Conservation (phyloP, 2,329 filamentous ascomycete genomes). For the Zymoseptoria tritici region DNA sequence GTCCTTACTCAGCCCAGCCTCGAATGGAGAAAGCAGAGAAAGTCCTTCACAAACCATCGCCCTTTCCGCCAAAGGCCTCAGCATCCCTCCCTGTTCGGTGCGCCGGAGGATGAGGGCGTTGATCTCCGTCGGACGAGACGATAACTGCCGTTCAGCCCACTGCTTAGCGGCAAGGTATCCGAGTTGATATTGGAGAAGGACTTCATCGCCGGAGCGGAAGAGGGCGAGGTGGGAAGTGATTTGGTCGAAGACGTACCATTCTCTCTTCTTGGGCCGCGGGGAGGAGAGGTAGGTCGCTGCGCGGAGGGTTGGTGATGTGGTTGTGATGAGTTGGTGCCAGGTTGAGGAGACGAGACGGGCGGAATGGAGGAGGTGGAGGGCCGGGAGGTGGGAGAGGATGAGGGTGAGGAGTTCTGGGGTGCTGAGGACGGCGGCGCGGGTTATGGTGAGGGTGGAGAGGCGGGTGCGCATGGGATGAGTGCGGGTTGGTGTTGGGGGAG, state of each 20-base stretch:
- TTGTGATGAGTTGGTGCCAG: conserved; percentile 7
- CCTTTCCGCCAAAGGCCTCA: neutral
- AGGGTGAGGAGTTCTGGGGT: conserved; percentile 16
- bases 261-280: neutral
- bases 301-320: neutral
- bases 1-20: neutral
- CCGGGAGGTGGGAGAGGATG: conserved; percentile 9
- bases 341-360: conserved; percentile 18
- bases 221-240: neutral
- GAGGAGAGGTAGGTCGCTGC: neutral
- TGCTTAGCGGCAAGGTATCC: too few relatives aligned
- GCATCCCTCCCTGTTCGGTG: neutral
- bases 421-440: conserved; percentile 8
- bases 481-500: too few relatives aligned
- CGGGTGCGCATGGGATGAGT: conserved; percentile 13
- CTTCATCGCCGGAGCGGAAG: neutral
- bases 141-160: neutral
- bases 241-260: neutral
- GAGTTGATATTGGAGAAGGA: neutral
- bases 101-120: neutral
- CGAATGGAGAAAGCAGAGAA: neutral
- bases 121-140: neutral
- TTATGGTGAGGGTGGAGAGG: neutral
- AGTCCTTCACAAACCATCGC: neutral
- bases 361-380: conserved; percentile 3